Base-by-base conservation (phyloP, 2,329 filamentous ascomycete species). In the Verruconis gallopava region DNA sequence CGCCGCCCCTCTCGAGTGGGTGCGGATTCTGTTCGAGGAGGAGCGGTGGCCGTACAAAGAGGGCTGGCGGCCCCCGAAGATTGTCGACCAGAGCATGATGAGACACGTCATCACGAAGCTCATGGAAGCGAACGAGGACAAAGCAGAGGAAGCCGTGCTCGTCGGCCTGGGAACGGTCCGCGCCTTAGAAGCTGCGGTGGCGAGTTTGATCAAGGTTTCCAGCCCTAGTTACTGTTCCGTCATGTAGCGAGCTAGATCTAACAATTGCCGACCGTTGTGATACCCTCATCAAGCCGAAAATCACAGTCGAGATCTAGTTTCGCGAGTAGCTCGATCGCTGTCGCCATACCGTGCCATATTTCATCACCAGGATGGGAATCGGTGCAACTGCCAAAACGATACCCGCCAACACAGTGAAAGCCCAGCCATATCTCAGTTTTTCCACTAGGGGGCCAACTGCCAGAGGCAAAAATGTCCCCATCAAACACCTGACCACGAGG, bases 381-480 rank as follows among this genome's bases (percentile, higher is more conserved):
- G 73, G 68, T 1, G 67, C 64, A 14, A 75, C 47, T 2, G 55
- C 44, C 2, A 73, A 47, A 37, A 61, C 63, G 1, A 66, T 21
- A 0, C 44, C 62, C 0, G 60, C 67, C 20, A 76, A 50, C 1
- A 67, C 50, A 0, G 61, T 68, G 42, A 73, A 67, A 0, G 64
- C 71, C 59, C 64, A 65, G 0, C 72, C 73, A 42, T 68, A 72
- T 2, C 72, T 74, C 12, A 73, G 58, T 0, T 43, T 44, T 5
- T 64, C 61, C 0, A 68, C 60, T 34, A 77, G 49, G 0, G 71
- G 69, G 1, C 58, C 65, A 1, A 67, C 63, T 0, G 62, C 55
- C 35, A 78, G 57, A 1, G 75, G 75, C 21, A 78, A 48, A 33
- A 78, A 70, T 0, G 74, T 75, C 3, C 72, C 68, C 55, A 68